Evolutionary conservation across 1,284 basidiomycete genomes (phyloP).

Genomic region (Inonotus hispidus): DNA sequence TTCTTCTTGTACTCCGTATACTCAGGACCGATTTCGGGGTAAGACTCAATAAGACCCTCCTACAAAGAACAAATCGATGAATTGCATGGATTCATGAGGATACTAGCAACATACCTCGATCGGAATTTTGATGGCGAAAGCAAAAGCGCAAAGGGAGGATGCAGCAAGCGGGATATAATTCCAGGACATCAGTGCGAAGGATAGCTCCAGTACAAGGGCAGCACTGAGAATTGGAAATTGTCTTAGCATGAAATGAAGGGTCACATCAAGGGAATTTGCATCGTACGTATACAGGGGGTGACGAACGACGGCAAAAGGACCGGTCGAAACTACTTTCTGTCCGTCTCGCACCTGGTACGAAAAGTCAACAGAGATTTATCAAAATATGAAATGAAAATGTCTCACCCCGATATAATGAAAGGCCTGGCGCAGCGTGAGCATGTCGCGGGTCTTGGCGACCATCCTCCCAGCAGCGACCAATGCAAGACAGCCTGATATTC

Average conservation of each 20-base stretch:
- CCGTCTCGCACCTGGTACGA: background rate
- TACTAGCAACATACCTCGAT: background rate
- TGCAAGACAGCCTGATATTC: background rate
- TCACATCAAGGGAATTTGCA: background rate
- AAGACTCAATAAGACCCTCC: slow-evolving; percentile 1
- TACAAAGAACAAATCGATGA: no score
- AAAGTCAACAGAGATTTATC: background rate
- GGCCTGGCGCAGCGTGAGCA: background rate
- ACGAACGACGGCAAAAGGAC: background rate
- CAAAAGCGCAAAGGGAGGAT: background rate
- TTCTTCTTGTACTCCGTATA: background rate
- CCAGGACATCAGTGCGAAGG: background rate
- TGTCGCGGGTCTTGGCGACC: background rate
- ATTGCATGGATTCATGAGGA: no score
- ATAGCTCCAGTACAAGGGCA: background rate
- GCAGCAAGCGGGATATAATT: background rate
- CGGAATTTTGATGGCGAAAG: background rate
- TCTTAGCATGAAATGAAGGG: background rate
- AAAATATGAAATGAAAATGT: background rate
- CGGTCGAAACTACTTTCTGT: background rate
- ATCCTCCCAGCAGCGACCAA: background rate
- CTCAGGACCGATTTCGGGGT: background rate
- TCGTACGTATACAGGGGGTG: background rate
- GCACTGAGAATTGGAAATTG: background rate
- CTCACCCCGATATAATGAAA: background rate